These are phyloP conservation scores for Eucalyptus globulus DNA, from an alignment of 345 rosid genomes.

Conservation along the genomic window DNA sequence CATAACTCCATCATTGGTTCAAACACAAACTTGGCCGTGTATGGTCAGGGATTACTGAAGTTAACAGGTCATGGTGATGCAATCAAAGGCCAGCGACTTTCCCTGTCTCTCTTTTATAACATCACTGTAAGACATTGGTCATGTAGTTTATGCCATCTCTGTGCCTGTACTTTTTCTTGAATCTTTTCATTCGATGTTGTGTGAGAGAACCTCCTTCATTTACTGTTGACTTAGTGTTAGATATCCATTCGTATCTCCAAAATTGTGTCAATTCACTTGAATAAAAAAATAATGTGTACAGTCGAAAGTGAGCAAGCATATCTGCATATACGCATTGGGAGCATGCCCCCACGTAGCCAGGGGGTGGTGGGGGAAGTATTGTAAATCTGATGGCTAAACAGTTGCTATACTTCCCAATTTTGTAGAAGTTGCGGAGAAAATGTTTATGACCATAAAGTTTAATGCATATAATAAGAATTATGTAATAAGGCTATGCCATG, in stretches of 20 bases:
- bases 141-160: not conserved
- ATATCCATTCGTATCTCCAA: not conserved
- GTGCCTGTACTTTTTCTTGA: not conserved
- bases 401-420: not conserved
- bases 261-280: not conserved
- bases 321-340: not conserved
- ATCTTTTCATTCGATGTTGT: not conserved
- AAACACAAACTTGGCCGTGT: conserved; percentile 75
- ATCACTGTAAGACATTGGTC: conserved; percentile 59
- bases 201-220: not conserved
- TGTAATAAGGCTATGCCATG: not conserved
- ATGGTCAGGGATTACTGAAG: conserved; percentile 87
- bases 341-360: not conserved
- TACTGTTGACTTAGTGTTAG: not conserved
- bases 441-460: not conserved
- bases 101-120: conserved; percentile 86
- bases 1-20: conserved; percentile 75
- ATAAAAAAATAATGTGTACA: not conserved
- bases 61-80: conserved; percentile 86
- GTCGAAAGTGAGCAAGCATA: not conserved
- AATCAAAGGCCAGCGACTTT: conserved; percentile 90
- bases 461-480: not conserved
- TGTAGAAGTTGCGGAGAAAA: not conserved
- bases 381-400: not conserved
- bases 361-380: not conserved